Percentiles rank a stretch among this genome's conserved stretches.
These are phyloP conservation scores for Lecanoromycetidae sp. DNA, from an alignment of 2,329 filamentous ascomycete genomes.

Conservation along the genomic window DNA sequence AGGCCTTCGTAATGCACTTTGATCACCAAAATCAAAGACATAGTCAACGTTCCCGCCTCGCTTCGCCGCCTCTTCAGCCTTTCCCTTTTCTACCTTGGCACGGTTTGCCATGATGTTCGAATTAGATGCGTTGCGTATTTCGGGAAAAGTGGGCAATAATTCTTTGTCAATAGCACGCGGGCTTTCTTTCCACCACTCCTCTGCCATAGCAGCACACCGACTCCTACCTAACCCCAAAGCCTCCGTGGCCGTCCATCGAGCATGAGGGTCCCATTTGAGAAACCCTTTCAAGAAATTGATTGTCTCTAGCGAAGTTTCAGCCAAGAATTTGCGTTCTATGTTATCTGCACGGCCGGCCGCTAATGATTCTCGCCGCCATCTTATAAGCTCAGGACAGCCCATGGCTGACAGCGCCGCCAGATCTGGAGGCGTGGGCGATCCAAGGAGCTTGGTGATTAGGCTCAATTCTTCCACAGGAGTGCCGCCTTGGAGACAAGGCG, in stretches of 20 bases:
- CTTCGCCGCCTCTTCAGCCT: constrained; percentile 4
- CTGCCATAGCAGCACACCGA: constrained; percentile 14
- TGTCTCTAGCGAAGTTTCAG: constrained; percentile 22
- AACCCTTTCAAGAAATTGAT: constrained; percentile 19
- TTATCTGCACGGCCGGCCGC: constrained; percentile 21
- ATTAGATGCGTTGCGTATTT: constrained; percentile 21
- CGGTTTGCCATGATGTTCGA: neutral
- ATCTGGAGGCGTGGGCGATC: constrained; percentile 21
- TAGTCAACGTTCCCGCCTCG: constrained; percentile 16
- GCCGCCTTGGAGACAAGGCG: constrained; percentile 25
- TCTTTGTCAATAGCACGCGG: constrained; percentile 24
- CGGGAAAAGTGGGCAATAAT: constrained; percentile 27
- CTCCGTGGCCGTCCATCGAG: constrained; percentile 21
- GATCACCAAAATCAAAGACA: constrained; percentile 23
- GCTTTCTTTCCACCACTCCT: constrained; percentile 20
- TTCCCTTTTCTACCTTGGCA: constrained; percentile 8
- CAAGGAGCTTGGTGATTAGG: constrained; percentile 25
- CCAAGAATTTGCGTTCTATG: constrained; percentile 23
- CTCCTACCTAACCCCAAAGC: constrained; percentile 19
- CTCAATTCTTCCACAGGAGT: constrained; percentile 25
- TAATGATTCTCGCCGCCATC: constrained; percentile 17
- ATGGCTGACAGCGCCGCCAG: constrained; percentile 15
- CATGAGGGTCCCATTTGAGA: constrained; percentile 20
- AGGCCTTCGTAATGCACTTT: constrained; percentile 12
- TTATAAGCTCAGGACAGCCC: constrained; percentile 23